These are phyloP conservation scores for Yueomyces sinensis DNA, from an alignment of 805 yeast species.

Conservation along the genomic window DNA sequence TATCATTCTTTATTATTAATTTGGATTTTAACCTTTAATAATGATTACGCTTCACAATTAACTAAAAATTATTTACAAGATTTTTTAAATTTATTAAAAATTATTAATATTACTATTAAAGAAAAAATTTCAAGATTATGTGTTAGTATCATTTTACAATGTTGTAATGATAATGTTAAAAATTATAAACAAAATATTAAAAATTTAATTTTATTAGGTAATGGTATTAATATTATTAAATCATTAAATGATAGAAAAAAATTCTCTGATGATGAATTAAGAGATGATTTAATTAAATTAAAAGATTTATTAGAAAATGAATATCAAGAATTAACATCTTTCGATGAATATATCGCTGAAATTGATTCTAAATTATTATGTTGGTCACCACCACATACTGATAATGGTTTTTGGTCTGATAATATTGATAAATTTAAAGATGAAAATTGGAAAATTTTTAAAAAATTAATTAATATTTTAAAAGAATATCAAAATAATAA, in stretches of 20 bases:
- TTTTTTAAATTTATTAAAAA: slow-evolving; percentile 30
- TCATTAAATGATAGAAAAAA: slow-evolving; percentile 77
- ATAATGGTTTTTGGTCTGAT: slow-evolving; percentile 81
- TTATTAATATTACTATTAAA: slow-evolving; percentile 74
- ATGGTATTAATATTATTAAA: slow-evolving; percentile 55
- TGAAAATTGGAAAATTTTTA: slow-evolving; percentile 59
- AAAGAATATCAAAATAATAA: slow-evolving; percentile 19
- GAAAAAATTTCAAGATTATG: slow-evolving; percentile 82
- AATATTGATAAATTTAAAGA: slow-evolving; percentile 67
- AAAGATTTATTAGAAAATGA: slow-evolving; percentile 53
- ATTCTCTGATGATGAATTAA: slow-evolving; percentile 89
- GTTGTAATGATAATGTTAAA: slow-evolving; percentile 29
- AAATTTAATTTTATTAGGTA: slow-evolving; percentile 55
- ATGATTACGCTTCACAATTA: slow-evolving; percentile 36
- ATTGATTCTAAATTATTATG: slow-evolving; percentile 62
- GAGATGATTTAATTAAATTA: slow-evolving; percentile 51
- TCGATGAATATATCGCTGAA: slow-evolving; percentile 85
- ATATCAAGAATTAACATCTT: slow-evolving; percentile 70
- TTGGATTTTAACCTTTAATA: slow-evolving; percentile 78
- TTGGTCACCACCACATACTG: slow-evolving; percentile 89
- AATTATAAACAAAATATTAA: slow-evolving; percentile 40
- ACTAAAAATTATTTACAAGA: slow-evolving; percentile 39
- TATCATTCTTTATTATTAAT: slow-evolving; percentile 65
- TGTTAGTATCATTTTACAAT: slow-evolving; percentile 58
- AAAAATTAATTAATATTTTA: slow-evolving; percentile 44